phyloP scores from a whole-genome alignment of 1,284 basidiomycete species.

The Bondarzewia mesenterica region DNA sequence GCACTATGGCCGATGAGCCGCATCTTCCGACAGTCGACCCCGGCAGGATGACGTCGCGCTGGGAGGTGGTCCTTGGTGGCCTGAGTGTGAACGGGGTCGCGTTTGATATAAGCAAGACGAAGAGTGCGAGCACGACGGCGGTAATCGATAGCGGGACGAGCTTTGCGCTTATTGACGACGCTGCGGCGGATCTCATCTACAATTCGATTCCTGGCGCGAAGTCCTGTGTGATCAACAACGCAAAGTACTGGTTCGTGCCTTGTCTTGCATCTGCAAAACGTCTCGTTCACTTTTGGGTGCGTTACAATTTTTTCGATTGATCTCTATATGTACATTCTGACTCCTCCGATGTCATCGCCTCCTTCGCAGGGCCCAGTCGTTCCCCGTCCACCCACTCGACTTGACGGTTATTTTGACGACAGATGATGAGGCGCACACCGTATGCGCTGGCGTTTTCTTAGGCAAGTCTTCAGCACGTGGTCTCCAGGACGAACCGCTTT shows the following conservation, averaged over 20 bases:
- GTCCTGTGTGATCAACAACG: background rate
- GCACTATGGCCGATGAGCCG: background rate
- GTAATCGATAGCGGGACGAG: conserved; percentile 4
- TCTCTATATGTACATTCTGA: too few species aligned
- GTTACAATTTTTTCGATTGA: background rate
- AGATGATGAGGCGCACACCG: background rate
- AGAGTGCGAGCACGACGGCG: background rate
- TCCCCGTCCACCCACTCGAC: conserved; percentile 1
- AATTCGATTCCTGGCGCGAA: background rate
- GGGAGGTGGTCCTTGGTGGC: background rate
- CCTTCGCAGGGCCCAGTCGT: background rate
- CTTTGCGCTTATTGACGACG: background rate
- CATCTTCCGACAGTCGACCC: background rate
- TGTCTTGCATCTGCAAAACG: background rate
- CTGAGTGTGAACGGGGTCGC: background rate
- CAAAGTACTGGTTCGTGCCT: background rate
- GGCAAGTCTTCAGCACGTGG: background rate
- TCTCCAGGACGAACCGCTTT: background rate
- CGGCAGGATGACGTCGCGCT: background rate
- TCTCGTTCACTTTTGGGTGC: conserved; percentile 2
- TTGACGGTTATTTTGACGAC: background rate
- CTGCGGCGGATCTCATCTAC: background rate
- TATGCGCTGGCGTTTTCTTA: background rate
- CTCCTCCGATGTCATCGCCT: background rate
- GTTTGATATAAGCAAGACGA: background rate